These are phyloP conservation scores for Narthecium ossifragum DNA, from an alignment of 106 monocot genomes.

Conservation along the genomic window DNA sequence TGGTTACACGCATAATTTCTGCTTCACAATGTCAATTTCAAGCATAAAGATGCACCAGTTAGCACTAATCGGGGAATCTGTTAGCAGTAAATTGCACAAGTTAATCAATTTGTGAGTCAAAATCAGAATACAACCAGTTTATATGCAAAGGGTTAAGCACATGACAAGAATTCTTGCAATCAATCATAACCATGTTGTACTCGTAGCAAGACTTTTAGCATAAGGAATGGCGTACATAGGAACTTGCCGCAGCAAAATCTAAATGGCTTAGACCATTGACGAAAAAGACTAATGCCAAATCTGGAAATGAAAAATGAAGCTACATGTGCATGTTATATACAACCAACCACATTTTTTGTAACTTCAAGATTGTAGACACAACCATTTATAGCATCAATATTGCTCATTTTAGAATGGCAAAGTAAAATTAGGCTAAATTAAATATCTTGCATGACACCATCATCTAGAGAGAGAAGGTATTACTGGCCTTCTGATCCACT, in stretches of 20 bases:
- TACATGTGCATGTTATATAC: no score
- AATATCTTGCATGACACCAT: no score
- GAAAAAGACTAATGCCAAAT: no score
- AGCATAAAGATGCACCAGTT: conserved; percentile 67
- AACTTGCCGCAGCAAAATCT: neutral
- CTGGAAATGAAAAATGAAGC: no score
- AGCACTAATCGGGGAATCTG: conserved; percentile 46
- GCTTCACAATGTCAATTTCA: conserved; percentile 89
- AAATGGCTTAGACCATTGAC: no score
- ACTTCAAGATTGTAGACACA: no score
- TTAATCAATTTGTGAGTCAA: conserved; percentile 1
- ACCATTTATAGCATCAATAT: no score
- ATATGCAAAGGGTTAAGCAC: neutral
- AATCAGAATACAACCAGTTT: neutral
- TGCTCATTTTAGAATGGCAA: no score
- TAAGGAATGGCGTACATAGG: neutral
- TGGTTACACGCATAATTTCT: conserved; percentile 98
- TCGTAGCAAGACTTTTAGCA: neutral
- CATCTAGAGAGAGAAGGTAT: no score
- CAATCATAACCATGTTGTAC: neutral
- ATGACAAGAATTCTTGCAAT: neutral
- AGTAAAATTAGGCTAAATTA: no score
- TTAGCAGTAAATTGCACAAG: conserved; percentile 9
- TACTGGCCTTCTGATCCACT: no score
- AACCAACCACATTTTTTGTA: no score